Conservation (phyloP, 2,329 filamentous ascomycete genomes). For the Amauroascus niger region DNA sequence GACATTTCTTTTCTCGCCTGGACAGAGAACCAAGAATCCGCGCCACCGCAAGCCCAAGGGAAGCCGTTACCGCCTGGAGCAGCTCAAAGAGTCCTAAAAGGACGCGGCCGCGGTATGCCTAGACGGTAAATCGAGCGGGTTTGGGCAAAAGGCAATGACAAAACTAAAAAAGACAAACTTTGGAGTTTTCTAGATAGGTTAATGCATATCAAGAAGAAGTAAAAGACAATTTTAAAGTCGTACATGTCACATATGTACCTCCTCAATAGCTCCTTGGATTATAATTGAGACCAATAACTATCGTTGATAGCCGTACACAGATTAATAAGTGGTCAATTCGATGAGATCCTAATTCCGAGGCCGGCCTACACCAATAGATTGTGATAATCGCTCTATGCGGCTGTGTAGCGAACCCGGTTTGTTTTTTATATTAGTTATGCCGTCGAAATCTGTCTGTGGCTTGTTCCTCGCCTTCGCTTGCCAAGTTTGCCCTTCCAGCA, state of each 20-base stretch:
- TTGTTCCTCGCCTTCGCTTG: not conserved
- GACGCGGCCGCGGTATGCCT: slow-evolving; percentile 80
- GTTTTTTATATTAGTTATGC: not conserved
- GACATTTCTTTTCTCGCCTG: slow-evolving; percentile 2
- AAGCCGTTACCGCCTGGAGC: slow-evolving; percentile 67
- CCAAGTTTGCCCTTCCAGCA: not conserved
- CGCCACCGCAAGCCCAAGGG: slow-evolving; percentile 68
- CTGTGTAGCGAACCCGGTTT: no score
- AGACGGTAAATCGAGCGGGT: slow-evolving; percentile 48
- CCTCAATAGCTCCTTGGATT: no score
- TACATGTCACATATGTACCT: not conserved
- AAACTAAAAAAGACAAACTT: not conserved
- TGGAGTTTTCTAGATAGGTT: not conserved
- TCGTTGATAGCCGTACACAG: no score
- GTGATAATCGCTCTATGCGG: no score
- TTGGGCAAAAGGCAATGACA: not conserved
- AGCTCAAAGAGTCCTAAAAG: slow-evolving; percentile 73
- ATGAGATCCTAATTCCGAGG: no score
- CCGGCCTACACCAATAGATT: no score
- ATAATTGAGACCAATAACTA: no score
- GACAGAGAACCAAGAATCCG: slow-evolving; percentile 79
- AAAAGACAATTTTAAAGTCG: not conserved
- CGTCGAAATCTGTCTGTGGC: not conserved
- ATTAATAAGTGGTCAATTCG: no score
- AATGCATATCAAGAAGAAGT: not conserved